Conservation (phyloP, 306 rosid genomes). For the Gillenia trifoliata region DNA sequence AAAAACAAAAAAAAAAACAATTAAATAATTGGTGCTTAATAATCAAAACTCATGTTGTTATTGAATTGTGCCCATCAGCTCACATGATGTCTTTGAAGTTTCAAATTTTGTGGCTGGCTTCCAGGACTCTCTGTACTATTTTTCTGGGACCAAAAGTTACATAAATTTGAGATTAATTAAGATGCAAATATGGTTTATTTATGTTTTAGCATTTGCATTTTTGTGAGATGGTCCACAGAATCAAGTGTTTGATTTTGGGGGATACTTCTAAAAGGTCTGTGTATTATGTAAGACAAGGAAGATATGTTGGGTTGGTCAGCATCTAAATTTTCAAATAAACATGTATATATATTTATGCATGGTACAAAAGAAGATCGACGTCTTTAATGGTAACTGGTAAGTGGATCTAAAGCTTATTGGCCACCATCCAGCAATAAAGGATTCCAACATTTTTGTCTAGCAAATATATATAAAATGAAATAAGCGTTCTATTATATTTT, state of each 20-base stretch:
- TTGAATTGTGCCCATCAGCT: neutral
- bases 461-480: neutral
- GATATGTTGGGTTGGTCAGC: neutral
- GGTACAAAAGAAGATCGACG: neutral
- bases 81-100: neutral
- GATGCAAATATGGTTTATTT: neutral
- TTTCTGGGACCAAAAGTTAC: neutral
- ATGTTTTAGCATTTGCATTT: conserved; percentile 1
- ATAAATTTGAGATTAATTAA: too few species aligned
- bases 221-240: conserved; percentile 27
- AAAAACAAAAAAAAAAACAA: too few species aligned
- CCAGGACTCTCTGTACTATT: neutral
- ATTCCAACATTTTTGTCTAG: neutral
- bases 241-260: neutral
- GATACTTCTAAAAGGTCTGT: neutral
- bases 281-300: conserved; percentile 8
- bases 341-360: too few species aligned
- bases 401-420: neutral
- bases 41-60: neutral
- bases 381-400: neutral
- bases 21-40: neutral
- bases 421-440: neutral
- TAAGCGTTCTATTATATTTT: too few species aligned
- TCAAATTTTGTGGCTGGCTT: neutral
- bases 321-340: neutral